Base-by-base conservation (phyloP, 768 basidiomycete genomes). In the Tremella yokohamensis region DNA sequence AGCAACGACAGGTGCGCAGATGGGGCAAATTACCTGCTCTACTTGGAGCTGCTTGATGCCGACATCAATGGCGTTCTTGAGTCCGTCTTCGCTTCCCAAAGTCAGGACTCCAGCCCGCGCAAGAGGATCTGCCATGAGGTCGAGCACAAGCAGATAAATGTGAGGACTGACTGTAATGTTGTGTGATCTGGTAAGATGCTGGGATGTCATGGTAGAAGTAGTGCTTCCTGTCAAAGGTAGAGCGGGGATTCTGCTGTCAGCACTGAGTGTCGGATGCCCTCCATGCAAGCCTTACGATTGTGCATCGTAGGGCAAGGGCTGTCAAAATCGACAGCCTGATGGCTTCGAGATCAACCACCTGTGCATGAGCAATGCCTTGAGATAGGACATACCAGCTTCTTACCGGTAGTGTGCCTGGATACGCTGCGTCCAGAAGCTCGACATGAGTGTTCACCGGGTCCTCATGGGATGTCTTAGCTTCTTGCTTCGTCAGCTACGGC, bases 171-270 rank as follows among this genome's bases (percentile, higher is more conserved):
- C 90, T 84, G 76, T 98, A 96, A 62, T 90, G 88, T 73, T 98
- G 93, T 0, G 93, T 99, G 61, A 99, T 94, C 78, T 99, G 96
- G 76, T 92, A 98, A 0, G 94, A 94, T 3, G 87, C 82, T 0
- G 96, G 92, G 37, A 96, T 82, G 76, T 98, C 96, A 3, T 89
- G 83, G 71, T 99, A 98, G 76, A 97, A 97, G 74, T 99, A 99
- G 74, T 98, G 96, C 73, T 99, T 99, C 64, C 96, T 81, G 76
- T 98, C 96, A 67, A 98, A 98, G 0, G 88, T 82, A 0, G 90
- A 94, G 18, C 82, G 80, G 0, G 64, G 63, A 62, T 88, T 88
- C 51, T 94, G 40, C 22, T 7, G 12, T 39, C 20, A 29, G 49
- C 38, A 39, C 18, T 34, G n/a, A 25, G n/a, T 39, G n/a, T n/a